Evolutionary conservation across 73 alveolate species (phyloP), one percentile per base, ranked within the genome.

Genomic region (Symbiodinium pilosum): DNA sequence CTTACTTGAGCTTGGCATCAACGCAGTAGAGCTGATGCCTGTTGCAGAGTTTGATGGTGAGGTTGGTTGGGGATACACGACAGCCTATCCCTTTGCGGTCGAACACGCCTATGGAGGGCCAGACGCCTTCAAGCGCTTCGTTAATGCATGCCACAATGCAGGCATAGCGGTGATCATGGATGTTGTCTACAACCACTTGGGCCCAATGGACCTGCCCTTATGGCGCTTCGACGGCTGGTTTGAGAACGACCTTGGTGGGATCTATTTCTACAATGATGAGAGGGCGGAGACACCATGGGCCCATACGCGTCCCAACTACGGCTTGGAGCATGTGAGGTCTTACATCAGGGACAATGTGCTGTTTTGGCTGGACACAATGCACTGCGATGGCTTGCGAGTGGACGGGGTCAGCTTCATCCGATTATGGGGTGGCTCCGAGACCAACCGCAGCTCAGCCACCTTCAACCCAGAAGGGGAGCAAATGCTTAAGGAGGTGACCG

Each of bases 221-320:
- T 91, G 96, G 96, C 96, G 77, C 39, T 91, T 91, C 40, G 96
- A 91, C 42, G 96, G 96, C 11, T 91, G 96, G 96, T 91, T 86
- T n/a, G 54, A 91, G 56, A 69, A 69, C 36, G 96, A 86, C 75
- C 73, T 91, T 3, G 96, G 96, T 20, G 96, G 96, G 5, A 69
- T 54, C 51, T 91, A 42, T 28, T 91, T 91, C 52, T 91, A 91
- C 88, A 91, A 91, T 43, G 96, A 91, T 52, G 81, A 68, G n/a
- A 30, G 96, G 77, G 96, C 96, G 0, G 96, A 91, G 96, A 91
- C 96, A 26, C 96, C 96, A 18, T 91, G 96, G 96, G 96, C 96
- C 28, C 96, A 91, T 41, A 91, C 96, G 30, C 96, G 96, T 12
- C 96, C 96, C 47, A 91, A 91, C 96, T 91, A 91, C 8, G 96